These are phyloP conservation scores for Periconia sp. DNA, from an alignment of 2,329 filamentous ascomycete species.

Conservation along the genomic window DNA sequence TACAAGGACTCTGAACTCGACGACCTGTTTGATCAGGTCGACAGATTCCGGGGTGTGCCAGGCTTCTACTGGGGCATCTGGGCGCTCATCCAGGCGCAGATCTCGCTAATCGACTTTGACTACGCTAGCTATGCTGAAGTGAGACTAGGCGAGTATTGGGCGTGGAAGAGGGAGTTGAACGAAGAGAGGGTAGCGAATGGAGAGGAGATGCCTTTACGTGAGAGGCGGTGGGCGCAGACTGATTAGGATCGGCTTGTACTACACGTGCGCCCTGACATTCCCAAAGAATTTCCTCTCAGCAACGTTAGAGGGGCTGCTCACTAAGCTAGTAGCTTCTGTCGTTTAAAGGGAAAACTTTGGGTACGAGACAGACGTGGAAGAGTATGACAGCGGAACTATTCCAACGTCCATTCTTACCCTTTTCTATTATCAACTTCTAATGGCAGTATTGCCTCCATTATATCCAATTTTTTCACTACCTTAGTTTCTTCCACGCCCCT, in stretches of 20 bases:
- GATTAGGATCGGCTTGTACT: too few relatives aligned
- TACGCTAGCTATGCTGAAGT: slow-evolving; percentile 90
- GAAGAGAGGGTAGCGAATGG: slow-evolving; percentile 63
- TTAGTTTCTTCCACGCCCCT: too few relatives aligned
- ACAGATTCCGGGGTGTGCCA: slow-evolving; percentile 85
- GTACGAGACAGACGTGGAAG: too few relatives aligned
- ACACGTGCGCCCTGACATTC: too few relatives aligned
- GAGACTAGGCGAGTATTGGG: slow-evolving; percentile 89
- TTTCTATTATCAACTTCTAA: too few relatives aligned
- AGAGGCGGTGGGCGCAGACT: slow-evolving; percentile 78
- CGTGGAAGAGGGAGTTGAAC: slow-evolving; percentile 78
- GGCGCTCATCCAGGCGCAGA: slow-evolving; percentile 92
- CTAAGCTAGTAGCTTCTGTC: not conserved
- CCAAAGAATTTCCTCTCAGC: too few relatives aligned
- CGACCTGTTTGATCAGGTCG: slow-evolving; percentile 79
- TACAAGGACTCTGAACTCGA: slow-evolving; percentile 65
- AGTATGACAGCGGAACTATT: too few relatives aligned
- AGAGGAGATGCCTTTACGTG: slow-evolving; percentile 72
- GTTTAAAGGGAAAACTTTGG: too few relatives aligned
- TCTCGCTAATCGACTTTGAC: slow-evolving; percentile 96
- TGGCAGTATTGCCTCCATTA: too few relatives aligned
- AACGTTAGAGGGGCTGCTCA: too few relatives aligned
- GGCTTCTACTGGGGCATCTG: slow-evolving; percentile 94
- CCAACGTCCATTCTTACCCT: too few relatives aligned
- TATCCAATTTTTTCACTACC: too few relatives aligned